Base-by-base conservation (phyloP, 805 yeast genomes). In the Monosporozyma yasuniensis region DNA sequence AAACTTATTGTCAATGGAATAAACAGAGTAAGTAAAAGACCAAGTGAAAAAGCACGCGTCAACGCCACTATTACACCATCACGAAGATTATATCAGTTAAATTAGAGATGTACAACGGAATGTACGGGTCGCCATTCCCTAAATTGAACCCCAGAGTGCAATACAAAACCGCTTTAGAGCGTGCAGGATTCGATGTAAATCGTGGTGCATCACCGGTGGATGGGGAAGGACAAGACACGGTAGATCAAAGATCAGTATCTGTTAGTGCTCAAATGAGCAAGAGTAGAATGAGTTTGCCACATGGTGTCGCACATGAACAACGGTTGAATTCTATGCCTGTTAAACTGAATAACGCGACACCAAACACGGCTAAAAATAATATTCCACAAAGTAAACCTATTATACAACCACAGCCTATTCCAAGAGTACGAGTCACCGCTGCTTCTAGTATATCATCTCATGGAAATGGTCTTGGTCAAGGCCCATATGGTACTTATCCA, bases 121-220 rank as follows among this genome's bases (percentile, higher is more conserved):
- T 71, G 48, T 66, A 68, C 25, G 71, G 69, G 47, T 66, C 72
- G n/a, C 71, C 75, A 1, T 86, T 85, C 56, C 95, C 95, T 2
- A 84, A 87, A 0, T 66, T 86, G 52, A 80, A 79, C 49, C 78
- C 84, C 0, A 76, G 77, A 35, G 80, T 75, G 45, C 68, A 80
- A 27, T 83, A 81, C 57, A 74, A 74, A 56, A 82, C 89, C 1
- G 93, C 84, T 2, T 79, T 84, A 65, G 93, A 86, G 61, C 68
- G 93, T 56, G 93, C 93, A 0, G 95, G 95, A 0, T 86, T 86
- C 58, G 93, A 85, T 22, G 54, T 55, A 14, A 54, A 54, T 5
- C 30, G 23, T 6, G 35, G 23, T 18, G 25, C 14, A 18, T 14
- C 39, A 9, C 39, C 39, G 8, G 9, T 18, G 22, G 39, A 18